Evolutionary conservation across 2,329 filamentous ascomycete species (phyloP).

Genomic region (Cladosporium sp.): DNA sequence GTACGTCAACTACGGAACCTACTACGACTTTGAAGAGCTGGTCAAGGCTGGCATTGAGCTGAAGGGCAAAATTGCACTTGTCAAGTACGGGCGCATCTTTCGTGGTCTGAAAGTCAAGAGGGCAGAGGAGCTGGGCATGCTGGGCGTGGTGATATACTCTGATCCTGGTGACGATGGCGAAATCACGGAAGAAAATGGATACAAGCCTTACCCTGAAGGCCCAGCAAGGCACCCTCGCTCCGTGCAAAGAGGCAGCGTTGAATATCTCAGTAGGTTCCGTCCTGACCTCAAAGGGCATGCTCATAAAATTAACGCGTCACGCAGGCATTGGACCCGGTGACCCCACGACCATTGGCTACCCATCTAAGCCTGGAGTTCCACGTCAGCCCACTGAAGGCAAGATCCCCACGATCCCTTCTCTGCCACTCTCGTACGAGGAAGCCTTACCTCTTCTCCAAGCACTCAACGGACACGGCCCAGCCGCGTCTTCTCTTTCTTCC

Average conservation of each 20-base stretch:
- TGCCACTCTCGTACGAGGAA: conserved; percentile 87
- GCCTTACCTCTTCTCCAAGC: conserved; percentile 85
- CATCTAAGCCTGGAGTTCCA: conserved; percentile 84
- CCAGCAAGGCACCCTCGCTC: conserved; percentile 84
- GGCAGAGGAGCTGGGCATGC: conserved; percentile 85
- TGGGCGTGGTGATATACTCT: conserved; percentile 80
- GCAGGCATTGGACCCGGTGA: conserved; percentile 64
- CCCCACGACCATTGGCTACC: conserved; percentile 90
- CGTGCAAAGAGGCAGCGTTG: conserved; percentile 84
- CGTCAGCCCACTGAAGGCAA: conserved; percentile 68
- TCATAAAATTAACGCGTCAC: conserved; percentile 8
- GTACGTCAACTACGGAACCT: conserved; percentile 90
- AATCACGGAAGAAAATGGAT: conserved; percentile 77
- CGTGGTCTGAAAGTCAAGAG: conserved; percentile 90
- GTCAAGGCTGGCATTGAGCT: conserved; percentile 72
- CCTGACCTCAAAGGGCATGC: neutral
- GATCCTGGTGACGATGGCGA: conserved; percentile 88
- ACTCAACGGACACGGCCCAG: conserved; percentile 83
- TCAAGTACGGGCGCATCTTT: conserved; percentile 83
- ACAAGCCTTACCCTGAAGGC: conserved; percentile 77
- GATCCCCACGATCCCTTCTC: conserved; percentile 82
- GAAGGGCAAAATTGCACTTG: conserved; percentile 81
- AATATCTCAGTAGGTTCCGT: conserved; percentile 52
- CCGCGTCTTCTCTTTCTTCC: conserved; percentile 70
- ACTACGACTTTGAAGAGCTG: conserved; percentile 80